A percentile compares a stretch with the other conserved stretches of the same genome.
Evolutionary conservation across 441 rosid genomes (phyloP).

Genomic region (Gossypium davidsonii): DNA sequence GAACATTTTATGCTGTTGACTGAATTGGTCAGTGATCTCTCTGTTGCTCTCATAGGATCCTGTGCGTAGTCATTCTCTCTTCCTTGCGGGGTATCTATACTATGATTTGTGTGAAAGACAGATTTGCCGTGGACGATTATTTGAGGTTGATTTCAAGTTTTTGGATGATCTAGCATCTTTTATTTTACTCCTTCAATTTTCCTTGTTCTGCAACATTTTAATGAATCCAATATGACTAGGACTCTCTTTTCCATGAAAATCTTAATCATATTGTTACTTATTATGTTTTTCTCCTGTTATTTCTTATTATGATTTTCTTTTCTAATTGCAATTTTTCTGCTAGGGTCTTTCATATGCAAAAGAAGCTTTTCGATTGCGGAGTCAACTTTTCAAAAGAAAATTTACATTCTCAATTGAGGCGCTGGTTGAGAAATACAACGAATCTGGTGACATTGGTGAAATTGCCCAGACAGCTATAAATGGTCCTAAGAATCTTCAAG

Average conservation of each 20-base stretch:
- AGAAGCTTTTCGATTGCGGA: slow-evolving; percentile 70
- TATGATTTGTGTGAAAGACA: slow-evolving; percentile 77
- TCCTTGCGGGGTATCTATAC: slow-evolving; percentile 69
- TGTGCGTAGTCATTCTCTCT: slow-evolving; percentile 39
- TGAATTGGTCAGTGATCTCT: slow-evolving; percentile 12
- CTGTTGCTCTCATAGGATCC: slow-evolving; percentile 41
- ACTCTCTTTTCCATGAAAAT: neutral
- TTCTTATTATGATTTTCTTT: slow-evolving; percentile 7
- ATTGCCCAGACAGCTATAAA: slow-evolving; percentile 30
- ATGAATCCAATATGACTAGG: neutral
- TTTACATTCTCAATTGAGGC: slow-evolving; percentile 62
- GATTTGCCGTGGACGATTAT: slow-evolving; percentile 46
- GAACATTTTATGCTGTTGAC: neutral
- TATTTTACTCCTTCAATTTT: neutral
- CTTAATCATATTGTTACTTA: neutral
- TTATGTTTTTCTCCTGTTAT: neutral
- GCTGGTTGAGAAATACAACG: slow-evolving; percentile 37
- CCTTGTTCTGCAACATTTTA: neutral
- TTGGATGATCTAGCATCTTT: neutral
- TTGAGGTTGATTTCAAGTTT: slow-evolving; percentile 50
- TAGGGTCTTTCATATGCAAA: slow-evolving; percentile 84
- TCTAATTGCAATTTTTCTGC: slow-evolving; percentile 17
- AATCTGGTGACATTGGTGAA: slow-evolving; percentile 35
- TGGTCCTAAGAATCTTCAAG: slow-evolving; percentile 38
- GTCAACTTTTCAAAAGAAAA: slow-evolving; percentile 63